Percentiles rank a stretch among this genome's conserved stretches.
Evolutionary conservation across 441 rosid genomes (phyloP).

Genomic region (Pelargonium cotyledonis): DNA sequence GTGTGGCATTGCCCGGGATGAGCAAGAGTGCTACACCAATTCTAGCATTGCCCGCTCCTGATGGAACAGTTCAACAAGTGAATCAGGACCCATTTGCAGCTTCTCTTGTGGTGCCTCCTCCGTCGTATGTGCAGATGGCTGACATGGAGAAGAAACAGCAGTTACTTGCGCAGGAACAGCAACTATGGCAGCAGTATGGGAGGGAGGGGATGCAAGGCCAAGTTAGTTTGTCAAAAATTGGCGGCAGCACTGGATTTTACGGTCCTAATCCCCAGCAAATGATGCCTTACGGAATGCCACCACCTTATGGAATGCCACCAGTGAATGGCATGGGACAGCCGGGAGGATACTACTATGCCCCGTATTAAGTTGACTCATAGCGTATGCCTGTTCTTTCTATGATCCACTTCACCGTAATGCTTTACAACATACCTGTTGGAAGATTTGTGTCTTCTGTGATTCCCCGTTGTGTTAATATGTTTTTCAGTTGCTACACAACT

Average conservation of each 20-base stretch:
- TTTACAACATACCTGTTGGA: conserved; percentile 7
- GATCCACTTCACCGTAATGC: conserved; percentile 6
- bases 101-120: conserved; percentile 46
- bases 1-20: conserved; percentile 46
- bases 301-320: conserved; percentile 41
- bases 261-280: conserved; percentile 23
- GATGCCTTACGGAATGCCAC: conserved; percentile 49
- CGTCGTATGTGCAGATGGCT: conserved; percentile 59
- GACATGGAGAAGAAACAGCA: conserved; percentile 60
- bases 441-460: conserved; percentile 4
- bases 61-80: conserved; percentile 43
- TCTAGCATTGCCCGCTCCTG: conserved; percentile 52
- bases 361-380: conserved; percentile 16
- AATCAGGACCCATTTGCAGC: conserved; percentile 53
- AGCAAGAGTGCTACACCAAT: conserved; percentile 34
- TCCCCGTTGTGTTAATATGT: not conserved
- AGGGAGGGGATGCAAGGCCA: conserved; percentile 55
- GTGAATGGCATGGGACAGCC: conserved; percentile 37
- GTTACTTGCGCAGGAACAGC: conserved; percentile 45
- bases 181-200: conserved; percentile 47
- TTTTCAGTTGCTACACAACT: conserved; percentile 1
- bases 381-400: not conserved
- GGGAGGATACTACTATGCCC: conserved; percentile 36
- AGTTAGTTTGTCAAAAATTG: conserved; percentile 31
- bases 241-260: conserved; percentile 29